Conservation (phyloP, 2,329 filamentous ascomycete genomes). For the Cadophora luteo-olivacea region DNA sequence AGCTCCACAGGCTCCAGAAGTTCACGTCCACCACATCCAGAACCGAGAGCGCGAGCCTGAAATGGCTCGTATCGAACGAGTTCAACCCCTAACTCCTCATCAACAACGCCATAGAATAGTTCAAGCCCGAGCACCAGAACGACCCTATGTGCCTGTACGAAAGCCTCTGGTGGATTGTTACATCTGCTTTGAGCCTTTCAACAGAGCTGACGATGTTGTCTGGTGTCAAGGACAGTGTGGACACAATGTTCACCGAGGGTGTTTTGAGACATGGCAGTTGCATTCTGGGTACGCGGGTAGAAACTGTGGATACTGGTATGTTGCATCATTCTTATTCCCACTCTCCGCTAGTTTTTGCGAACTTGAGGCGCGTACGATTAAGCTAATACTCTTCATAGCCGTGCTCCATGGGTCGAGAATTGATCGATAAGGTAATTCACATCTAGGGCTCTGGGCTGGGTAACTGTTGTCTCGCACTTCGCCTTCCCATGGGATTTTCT, state of each 20-base stretch:
- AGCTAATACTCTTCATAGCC: not conserved
- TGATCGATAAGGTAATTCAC: not conserved
- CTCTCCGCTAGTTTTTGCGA: not conserved
- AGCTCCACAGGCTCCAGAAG: not conserved
- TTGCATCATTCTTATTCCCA: not conserved
- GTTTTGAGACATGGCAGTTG: constrained; percentile 3
- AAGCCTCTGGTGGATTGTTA: not conserved
- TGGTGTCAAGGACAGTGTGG: constrained; percentile 16
- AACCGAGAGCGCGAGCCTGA: not conserved
- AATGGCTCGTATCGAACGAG: not conserved
- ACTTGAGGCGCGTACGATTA: not conserved
- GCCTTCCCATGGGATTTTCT: too few relatives aligned
- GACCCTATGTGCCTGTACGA: not conserved
- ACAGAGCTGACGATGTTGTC: not conserved
- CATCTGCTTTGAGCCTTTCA: constrained; percentile 4
- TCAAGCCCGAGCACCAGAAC: not conserved
- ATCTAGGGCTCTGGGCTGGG: too few relatives aligned
- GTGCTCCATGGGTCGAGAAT: constrained; percentile 1
- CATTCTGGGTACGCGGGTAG: not conserved
- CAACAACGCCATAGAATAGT: not conserved
- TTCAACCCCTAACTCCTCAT: not conserved
- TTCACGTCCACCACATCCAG: not conserved
- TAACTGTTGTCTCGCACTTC: too few relatives aligned
- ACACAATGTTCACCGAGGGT: constrained; percentile 6
- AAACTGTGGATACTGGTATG: constrained; percentile 11